Conservation (phyloP, 805 yeast species). For the Torulaspora maleeae region DNA sequence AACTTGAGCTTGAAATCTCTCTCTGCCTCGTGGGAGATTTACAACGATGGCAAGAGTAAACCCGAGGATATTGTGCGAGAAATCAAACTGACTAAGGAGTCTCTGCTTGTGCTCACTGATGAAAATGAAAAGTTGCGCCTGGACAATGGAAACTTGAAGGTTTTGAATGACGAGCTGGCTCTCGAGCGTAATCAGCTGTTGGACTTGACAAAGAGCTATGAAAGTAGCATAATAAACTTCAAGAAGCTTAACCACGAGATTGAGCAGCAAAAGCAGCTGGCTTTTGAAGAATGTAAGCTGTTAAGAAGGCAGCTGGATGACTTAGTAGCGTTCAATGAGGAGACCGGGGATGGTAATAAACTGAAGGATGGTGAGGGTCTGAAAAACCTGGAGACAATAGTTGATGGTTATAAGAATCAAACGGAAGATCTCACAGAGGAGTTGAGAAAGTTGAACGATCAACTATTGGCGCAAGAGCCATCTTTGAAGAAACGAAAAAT, state of each 20-base stretch:
- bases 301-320: constrained; percentile 53
- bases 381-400: constrained; percentile 34
- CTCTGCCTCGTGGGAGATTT: constrained; percentile 44
- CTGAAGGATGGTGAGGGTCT: constrained; percentile 7
- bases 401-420: constrained; percentile 53
- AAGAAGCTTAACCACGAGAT: constrained; percentile 40
- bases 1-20: constrained; percentile 45
- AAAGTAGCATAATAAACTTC: constrained; percentile 27
- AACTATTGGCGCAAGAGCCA: constrained; percentile 19
- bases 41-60: constrained; percentile 31
- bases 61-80: constrained; percentile 40
- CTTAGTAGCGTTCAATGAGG: constrained; percentile 31
- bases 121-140: constrained; percentile 29
- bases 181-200: constrained; percentile 38
- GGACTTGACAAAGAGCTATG: constrained; percentile 29
- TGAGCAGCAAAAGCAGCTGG: constrained; percentile 48
- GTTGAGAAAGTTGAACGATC: constrained; percentile 32
- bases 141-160: constrained; percentile 26
- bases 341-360: constrained; percentile 22
- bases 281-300: constrained; percentile 55
- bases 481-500: constrained; percentile 30
- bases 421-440: constrained; percentile 43
- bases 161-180: constrained; percentile 35
- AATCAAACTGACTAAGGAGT: constrained; percentile 40
- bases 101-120: constrained; percentile 36